Conservation (phyloP, 345 rosid genomes). For the Lumnitzera littorea region DNA sequence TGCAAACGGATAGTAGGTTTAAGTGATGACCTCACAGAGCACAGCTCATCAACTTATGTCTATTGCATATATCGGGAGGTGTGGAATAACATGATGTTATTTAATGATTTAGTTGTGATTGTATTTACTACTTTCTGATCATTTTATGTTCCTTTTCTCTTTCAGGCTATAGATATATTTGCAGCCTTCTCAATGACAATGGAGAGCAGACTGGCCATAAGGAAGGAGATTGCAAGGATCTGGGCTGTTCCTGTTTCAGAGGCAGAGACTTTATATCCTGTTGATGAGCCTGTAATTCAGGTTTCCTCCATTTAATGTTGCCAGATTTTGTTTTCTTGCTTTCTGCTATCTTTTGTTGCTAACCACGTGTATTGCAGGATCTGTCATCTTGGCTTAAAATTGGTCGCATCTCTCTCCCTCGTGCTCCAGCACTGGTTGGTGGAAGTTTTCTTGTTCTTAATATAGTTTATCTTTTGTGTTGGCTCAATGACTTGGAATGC, state of each 20-base stretch:
- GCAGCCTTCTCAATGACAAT: slow-evolving; percentile 45
- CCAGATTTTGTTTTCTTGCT: slow-evolving; percentile 6
- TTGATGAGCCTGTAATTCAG: slow-evolving; percentile 68
- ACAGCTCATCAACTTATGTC: slow-evolving; percentile 40
- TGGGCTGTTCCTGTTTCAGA: slow-evolving; percentile 51
- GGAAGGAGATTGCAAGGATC: slow-evolving; percentile 49
- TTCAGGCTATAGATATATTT: slow-evolving; percentile 79
- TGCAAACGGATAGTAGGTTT: slow-evolving; percentile 67
- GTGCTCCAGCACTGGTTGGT: slow-evolving; percentile 40
- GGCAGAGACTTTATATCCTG: slow-evolving; percentile 33
- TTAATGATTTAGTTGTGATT: background rate
- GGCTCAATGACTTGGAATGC: slow-evolving; percentile 8
- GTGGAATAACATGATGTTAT: slow-evolving; percentile 1
- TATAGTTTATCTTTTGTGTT: slow-evolving; percentile 11
- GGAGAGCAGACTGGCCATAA: slow-evolving; percentile 39
- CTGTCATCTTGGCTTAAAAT: slow-evolving; percentile 38
- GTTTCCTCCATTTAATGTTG: slow-evolving; percentile 27
- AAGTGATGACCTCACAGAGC: slow-evolving; percentile 10
- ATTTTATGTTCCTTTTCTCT: slow-evolving; percentile 11
- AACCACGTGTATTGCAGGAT: slow-evolving; percentile 39
- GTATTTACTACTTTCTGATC: slow-evolving; percentile 4
- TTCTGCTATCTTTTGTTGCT: slow-evolving; percentile 19
- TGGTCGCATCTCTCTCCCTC: slow-evolving; percentile 68
- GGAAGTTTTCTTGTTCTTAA: slow-evolving; percentile 6
- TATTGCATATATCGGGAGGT: slow-evolving; percentile 75